phyloP scores from a whole-genome alignment of 345 rosid genomes.

The Anacardium occidentale region DNA sequence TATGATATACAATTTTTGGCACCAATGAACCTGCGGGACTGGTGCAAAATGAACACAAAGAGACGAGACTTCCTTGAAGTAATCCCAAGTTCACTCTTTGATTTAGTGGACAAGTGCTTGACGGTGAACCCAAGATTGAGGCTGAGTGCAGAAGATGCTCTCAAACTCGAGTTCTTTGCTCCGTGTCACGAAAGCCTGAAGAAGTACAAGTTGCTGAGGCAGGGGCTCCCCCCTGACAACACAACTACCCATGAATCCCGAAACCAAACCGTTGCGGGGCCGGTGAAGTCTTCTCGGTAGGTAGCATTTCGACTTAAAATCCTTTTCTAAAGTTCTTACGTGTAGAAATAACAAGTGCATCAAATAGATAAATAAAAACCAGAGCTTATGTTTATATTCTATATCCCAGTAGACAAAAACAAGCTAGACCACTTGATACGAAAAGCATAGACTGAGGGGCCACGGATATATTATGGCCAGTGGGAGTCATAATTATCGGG shows the following conservation, averaged over 20 bases:
- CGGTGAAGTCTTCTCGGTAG: slow-evolving; percentile 9
- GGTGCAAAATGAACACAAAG: slow-evolving; percentile 72
- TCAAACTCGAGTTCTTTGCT: slow-evolving; percentile 75
- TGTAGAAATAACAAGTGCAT: not conserved
- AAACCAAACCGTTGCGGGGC: slow-evolving; percentile 15
- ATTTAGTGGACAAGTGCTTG: slow-evolving; percentile 83
- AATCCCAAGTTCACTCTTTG: slow-evolving; percentile 64
- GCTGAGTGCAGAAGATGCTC: slow-evolving; percentile 83
- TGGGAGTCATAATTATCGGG: not conserved
- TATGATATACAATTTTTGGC: slow-evolving; percentile 43
- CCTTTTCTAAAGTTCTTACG: not conserved
- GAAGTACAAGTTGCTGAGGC: slow-evolving; percentile 47
- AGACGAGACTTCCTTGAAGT: slow-evolving; percentile 54
- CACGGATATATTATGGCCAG: too few species aligned
- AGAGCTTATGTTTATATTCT: not conserved
- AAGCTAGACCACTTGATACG: too few species aligned
- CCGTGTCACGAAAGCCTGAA: slow-evolving; percentile 56
- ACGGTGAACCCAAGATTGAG: slow-evolving; percentile 76
- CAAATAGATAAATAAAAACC: not conserved
- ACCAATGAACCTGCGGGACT: slow-evolving; percentile 45
- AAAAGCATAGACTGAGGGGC: too few species aligned
- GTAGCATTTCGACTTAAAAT: not conserved
- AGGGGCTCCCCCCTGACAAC: slow-evolving; percentile 29
- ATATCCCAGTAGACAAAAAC: too few species aligned
- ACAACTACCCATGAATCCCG: slow-evolving; percentile 16